These are phyloP conservation scores for Dendrocalamus sinicus DNA, from an alignment of 176 grass and related monocot species.

Conservation along the genomic window DNA sequence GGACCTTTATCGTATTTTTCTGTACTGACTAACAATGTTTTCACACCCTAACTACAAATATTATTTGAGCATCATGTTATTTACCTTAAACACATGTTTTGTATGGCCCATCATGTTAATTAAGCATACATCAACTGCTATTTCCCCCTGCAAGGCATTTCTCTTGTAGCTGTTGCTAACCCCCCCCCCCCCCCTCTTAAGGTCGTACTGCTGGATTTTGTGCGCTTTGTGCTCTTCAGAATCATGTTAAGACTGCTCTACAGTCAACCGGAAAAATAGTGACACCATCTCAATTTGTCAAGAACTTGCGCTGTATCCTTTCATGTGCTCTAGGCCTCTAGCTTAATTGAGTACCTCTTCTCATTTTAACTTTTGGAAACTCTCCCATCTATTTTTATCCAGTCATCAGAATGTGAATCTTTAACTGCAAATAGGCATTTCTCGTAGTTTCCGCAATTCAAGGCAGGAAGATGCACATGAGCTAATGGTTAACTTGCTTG, in stretches of 20 bases:
- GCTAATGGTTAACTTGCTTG: slow-evolving; percentile 97
- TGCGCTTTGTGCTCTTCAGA: slow-evolving; percentile 95
- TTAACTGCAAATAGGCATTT: slow-evolving; percentile 74
- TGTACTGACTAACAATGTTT: not conserved
- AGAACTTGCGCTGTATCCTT: slow-evolving; percentile 92
- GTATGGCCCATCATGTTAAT: slow-evolving; percentile 7
- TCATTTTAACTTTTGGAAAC: not conserved
- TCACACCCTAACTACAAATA: not conserved
- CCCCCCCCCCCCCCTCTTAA: not conserved
- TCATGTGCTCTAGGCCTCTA: slow-evolving; percentile 27
- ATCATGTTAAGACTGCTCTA: slow-evolving; percentile 83
- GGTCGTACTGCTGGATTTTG: slow-evolving; percentile 91
- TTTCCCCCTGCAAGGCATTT: not conserved
- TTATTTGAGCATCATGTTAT: not conserved
- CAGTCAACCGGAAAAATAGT: slow-evolving; percentile 93
- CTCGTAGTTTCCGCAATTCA: slow-evolving; percentile 84
- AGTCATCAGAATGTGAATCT: slow-evolving; percentile 28
- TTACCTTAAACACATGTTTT: not conserved
- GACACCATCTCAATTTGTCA: slow-evolving; percentile 74
- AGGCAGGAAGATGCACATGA: slow-evolving; percentile 99
- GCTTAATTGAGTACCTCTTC: slow-evolving; percentile 16
- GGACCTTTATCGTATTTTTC: not conserved
- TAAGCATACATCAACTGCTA: not conserved
- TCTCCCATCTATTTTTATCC: slow-evolving; percentile 1
- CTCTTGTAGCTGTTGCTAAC: slow-evolving; percentile 21